Conservation (phyloP, 345 rosid species). For the Populus davidiana region DNA sequence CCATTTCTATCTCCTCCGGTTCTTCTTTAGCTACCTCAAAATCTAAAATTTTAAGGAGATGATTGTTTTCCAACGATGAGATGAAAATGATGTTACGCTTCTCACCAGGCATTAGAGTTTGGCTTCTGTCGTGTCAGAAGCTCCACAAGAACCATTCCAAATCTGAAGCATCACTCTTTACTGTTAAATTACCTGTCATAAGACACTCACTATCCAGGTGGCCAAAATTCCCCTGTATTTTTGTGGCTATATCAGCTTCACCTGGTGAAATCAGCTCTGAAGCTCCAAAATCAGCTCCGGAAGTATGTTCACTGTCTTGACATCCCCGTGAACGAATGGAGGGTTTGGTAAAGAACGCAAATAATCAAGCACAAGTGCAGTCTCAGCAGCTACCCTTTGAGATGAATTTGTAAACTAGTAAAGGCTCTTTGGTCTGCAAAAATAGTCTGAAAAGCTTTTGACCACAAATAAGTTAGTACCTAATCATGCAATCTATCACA, state of each 20-base stretch:
- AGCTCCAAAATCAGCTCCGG: conserved; percentile 14
- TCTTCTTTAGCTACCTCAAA: background rate
- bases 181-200: too few relatives aligned
- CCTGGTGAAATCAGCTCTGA: conserved; percentile 4
- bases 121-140: conserved; percentile 19
- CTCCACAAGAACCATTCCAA: too few relatives aligned
- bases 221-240: background rate
- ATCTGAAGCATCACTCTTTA: too few relatives aligned
- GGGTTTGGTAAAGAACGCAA: conserved; percentile 22
- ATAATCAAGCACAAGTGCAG: conserved; percentile 18
- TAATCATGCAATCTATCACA: too few relatives aligned
- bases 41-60: background rate
- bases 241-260: background rate
- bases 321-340: conserved; percentile 24
- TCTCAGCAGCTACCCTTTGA: conserved; percentile 15
- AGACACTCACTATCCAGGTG: too few relatives aligned
- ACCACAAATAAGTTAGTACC: background rate
- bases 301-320: conserved; percentile 3
- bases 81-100: conserved; percentile 13
- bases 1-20: background rate
- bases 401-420: too few relatives aligned
- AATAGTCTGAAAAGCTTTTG: conserved; percentile 12
- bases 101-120: too few relatives aligned
- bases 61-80: background rate
- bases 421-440: background rate